Conservation (phyloP, 2,329 filamentous ascomycete species). For the Verticillium zaregamsianum region DNA sequence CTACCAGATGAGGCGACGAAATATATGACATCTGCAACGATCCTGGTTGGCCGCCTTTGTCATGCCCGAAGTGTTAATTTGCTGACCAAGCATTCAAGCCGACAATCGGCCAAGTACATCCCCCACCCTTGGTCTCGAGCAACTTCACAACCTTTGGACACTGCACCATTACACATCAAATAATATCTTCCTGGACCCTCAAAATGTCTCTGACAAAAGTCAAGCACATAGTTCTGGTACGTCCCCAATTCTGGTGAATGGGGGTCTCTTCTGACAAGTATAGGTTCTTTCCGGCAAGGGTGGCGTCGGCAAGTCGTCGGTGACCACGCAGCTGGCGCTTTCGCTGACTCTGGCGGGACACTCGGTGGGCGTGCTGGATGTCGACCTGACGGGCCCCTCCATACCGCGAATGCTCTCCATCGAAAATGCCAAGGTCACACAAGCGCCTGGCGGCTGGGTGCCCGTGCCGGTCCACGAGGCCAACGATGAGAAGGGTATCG, state of each 20-base stretch:
- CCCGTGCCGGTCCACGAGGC: slow-evolving; percentile 78
- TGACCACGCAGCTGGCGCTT: slow-evolving; percentile 94
- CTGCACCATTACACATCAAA: not conserved
- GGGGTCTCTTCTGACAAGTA: not conserved
- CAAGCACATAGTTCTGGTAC: slow-evolving; percentile 74
- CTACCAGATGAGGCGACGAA: not conserved
- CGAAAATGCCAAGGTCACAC: slow-evolving; percentile 83
- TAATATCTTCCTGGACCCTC: not conserved
- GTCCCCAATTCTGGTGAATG: not conserved
- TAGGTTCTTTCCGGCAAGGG: slow-evolving; percentile 91
- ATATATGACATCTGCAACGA: not conserved
- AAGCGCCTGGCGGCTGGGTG: slow-evolving; percentile 88
- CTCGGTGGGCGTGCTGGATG: slow-evolving; percentile 90
- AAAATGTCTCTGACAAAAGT: slow-evolving; percentile 65
- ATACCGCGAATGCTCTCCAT: slow-evolving; percentile 94
- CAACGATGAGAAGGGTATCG: slow-evolving; percentile 45
- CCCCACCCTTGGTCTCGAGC: not conserved
- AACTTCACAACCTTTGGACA: not conserved
- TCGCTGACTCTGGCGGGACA: slow-evolving; percentile 81
- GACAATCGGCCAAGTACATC: not conserved
- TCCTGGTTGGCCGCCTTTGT: not conserved
- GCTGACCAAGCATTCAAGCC: not conserved
- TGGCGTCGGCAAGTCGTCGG: slow-evolving; percentile 94
- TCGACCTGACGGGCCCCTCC: slow-evolving; percentile 93
- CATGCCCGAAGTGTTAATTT: not conserved